phyloP scores from a whole-genome alignment of 75 land plant genomes.

The Cryptomeria japonica region DNA sequence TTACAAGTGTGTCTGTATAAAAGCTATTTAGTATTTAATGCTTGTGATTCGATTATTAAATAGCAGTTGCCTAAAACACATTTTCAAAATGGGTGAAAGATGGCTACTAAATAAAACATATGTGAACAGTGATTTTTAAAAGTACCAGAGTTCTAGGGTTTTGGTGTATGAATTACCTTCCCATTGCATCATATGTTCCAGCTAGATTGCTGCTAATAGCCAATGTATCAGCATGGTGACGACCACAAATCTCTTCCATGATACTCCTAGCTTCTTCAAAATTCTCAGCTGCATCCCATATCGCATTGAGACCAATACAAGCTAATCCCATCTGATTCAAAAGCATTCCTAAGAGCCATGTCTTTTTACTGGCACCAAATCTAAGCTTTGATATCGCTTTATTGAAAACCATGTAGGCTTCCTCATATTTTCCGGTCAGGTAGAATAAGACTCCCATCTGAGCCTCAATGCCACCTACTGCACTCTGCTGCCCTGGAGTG shows the following conservation, averaged over 20 bases:
- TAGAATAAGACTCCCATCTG: conserved; percentile 42
- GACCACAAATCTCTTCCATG: conserved; percentile 33
- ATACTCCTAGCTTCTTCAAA: conserved; percentile 35
- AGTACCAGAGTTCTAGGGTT: background rate
- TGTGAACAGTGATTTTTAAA: background rate
- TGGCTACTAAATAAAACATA: background rate
- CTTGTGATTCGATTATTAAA: background rate
- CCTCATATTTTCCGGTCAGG: conserved; percentile 23
- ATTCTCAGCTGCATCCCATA: conserved; percentile 28
- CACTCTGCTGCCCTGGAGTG: conserved; percentile 36
- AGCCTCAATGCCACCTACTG: conserved; percentile 40
- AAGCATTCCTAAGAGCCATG: conserved; percentile 22
- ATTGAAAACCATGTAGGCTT: conserved; percentile 23
- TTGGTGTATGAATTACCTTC: conserved; percentile 24
- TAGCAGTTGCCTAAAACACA: background rate
- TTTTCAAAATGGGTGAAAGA: background rate
- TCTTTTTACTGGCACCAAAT: conserved; percentile 17
- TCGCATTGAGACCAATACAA: conserved; percentile 34
- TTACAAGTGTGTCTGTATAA: background rate
- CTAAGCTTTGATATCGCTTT: conserved; percentile 27
- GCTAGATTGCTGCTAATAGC: conserved; percentile 45
- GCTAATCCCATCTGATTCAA: conserved; percentile 44
- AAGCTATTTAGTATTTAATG: background rate
- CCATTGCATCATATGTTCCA: conserved; percentile 40
- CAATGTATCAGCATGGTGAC: conserved; percentile 36